These are phyloP conservation scores for Coniosporium tulheliwenetii DNA, from an alignment of 2,329 filamentous ascomycete genomes.

Conservation along the genomic window DNA sequence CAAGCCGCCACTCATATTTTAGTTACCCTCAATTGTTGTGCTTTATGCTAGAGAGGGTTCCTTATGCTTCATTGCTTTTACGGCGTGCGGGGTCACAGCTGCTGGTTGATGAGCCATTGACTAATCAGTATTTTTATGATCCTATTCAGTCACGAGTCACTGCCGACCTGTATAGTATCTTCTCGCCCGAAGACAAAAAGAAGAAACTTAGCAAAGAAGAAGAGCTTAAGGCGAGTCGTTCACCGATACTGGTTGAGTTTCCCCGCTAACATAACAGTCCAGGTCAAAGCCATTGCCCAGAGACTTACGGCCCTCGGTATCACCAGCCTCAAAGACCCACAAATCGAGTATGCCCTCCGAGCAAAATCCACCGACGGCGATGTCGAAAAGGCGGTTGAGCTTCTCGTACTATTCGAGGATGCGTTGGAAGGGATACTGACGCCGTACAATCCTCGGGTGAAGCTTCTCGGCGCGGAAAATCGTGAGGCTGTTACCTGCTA, in stretches of 20 bases:
- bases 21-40: neutral
- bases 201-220: constrained; percentile 42
- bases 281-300: constrained; percentile 37
- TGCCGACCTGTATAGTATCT: constrained; percentile 30
- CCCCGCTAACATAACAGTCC: constrained; percentile 3
- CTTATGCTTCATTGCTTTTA: too few relatives aligned
- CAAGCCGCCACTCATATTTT: too few relatives aligned
- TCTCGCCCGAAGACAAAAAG: constrained; percentile 40
- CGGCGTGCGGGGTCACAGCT: too few relatives aligned
- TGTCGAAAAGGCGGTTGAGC: constrained; percentile 55
- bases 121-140: too few relatives aligned
- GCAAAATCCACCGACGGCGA: constrained; percentile 54
- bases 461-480: constrained; percentile 76
- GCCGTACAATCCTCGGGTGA: constrained; percentile 54
- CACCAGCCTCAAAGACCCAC: constrained; percentile 40
- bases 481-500: constrained; percentile 83
- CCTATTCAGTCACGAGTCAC: too few relatives aligned
- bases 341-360: constrained; percentile 45
- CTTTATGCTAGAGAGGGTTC: neutral
- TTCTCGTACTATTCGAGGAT: constrained; percentile 65
- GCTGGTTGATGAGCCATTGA: too few relatives aligned
- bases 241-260: neutral
- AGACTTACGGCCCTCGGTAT: constrained; percentile 38
- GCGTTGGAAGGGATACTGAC: constrained; percentile 66
- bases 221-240: constrained; percentile 28